Evolutionary conservation across 495 filamentous ascomycete species (phyloP).

Genomic region (Penicillium ochrochloron): DNA sequence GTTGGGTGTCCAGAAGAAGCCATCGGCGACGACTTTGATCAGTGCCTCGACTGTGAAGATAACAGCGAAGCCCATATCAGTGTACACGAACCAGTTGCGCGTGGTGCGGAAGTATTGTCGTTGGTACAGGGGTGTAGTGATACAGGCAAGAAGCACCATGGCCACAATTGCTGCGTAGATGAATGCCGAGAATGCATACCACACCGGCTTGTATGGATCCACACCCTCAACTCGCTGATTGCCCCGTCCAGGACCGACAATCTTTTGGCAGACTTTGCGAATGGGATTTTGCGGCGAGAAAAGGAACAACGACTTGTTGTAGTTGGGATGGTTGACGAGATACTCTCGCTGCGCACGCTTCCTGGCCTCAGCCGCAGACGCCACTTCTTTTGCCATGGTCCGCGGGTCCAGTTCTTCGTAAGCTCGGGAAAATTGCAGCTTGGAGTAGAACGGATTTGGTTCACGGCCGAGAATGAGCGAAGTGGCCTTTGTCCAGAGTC

Average conservation of each 20-base stretch:
- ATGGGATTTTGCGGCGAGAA: constrained; percentile 78
- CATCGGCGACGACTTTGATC: constrained; percentile 96
- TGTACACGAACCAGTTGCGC: constrained; percentile 94
- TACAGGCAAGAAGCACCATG: constrained; percentile 94
- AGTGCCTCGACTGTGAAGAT: constrained; percentile 85
- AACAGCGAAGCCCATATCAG: constrained; percentile 86
- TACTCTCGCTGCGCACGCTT: constrained; percentile 91
- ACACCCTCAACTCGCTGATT: constrained; percentile 83
- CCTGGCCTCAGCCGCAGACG: constrained; percentile 77
- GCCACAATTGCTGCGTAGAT: constrained; percentile 94
- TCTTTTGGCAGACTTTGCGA: constrained; percentile 80
- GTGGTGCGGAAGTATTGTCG: constrained; percentile 75
- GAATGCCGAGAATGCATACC: constrained; percentile 91
- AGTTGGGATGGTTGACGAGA: constrained; percentile 80
- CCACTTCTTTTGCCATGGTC: constrained; percentile 86
- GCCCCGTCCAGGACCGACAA: constrained; percentile 91
- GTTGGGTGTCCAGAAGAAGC: constrained; percentile 96
- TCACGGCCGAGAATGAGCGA: constrained; percentile 65
- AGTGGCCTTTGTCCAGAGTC: constrained; percentile 59
- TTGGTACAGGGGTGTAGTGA: constrained; percentile 94
- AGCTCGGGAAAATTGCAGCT: constrained; percentile 69
- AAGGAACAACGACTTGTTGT: constrained; percentile 91
- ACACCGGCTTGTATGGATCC: constrained; percentile 81
- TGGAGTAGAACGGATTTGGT: constrained; percentile 95
- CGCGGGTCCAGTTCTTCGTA: constrained; percentile 81